Conservation (phyloP, 352 stramenopile genomes). For the Lagenidium giganteum region DNA sequence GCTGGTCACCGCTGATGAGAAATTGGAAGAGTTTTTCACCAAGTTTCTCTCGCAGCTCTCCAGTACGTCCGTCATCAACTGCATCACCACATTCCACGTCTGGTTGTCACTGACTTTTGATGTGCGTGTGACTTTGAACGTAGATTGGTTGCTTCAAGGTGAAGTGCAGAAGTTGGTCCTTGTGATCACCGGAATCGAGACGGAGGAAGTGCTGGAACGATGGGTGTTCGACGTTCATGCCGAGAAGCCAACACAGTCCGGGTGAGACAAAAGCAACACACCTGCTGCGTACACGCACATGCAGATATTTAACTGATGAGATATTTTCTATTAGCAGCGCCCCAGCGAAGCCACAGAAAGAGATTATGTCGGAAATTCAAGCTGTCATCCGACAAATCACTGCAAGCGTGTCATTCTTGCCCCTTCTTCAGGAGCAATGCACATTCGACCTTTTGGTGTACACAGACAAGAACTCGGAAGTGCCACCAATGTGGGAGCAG, state of each 20-base stretch:
- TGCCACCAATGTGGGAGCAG: conserved; percentile 97
- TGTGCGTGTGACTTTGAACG: not conserved
- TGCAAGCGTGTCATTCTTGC: conserved; percentile 98
- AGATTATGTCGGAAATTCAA: conserved; percentile 99
- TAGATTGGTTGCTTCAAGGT: conserved; percentile 93
- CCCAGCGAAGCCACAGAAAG: conserved; percentile 76
- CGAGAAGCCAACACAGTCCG: conserved; percentile 29
- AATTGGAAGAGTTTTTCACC: conserved; percentile 93
- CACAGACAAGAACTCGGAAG: conserved; percentile 94
- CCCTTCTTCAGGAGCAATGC: conserved; percentile 96
- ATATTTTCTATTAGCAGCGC: conserved; percentile 12
- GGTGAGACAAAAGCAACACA: no score
- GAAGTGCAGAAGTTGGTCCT: conserved; percentile 97
- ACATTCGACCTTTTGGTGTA: conserved; percentile 99
- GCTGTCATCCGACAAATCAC: conserved; percentile 99
- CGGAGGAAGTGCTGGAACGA: conserved; percentile 95
- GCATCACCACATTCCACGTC: no score
- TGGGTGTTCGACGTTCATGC: conserved; percentile 98
- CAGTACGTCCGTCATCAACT: conserved; percentile 34
- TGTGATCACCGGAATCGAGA: conserved; percentile 97
- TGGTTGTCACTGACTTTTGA: no score
- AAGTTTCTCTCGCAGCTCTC: conserved; percentile 91
- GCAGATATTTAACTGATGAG: no score
- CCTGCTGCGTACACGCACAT: no score
- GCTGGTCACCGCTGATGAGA: conserved; percentile 96